Percentiles rank a stretch among this genome's conserved stretches.
These are phyloP conservation scores for Chaetoscypha palmicola DNA, from an alignment of 2,329 filamentous ascomycete genomes.

Conservation along the genomic window DNA sequence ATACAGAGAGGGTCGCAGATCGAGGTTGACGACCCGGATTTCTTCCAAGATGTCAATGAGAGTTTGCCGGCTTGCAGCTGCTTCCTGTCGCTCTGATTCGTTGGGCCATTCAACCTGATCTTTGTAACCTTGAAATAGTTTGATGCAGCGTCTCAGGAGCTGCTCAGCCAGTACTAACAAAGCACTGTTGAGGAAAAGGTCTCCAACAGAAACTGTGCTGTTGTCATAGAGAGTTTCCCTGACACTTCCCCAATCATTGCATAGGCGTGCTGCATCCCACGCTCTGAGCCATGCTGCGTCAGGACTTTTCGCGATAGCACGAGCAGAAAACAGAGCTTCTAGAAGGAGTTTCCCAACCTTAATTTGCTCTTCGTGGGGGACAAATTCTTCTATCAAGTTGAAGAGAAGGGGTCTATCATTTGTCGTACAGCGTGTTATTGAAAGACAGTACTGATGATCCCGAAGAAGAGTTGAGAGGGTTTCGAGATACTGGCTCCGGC, in stretches of 20 bases:
- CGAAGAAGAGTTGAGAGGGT: slow-evolving; percentile 10
- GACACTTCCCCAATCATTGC: slow-evolving; percentile 15
- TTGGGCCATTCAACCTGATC: slow-evolving; percentile 1
- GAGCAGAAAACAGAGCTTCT: slow-evolving; percentile 8
- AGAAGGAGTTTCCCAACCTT: slow-evolving; percentile 17
- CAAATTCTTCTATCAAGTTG: slow-evolving; percentile 16
- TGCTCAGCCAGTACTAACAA: slow-evolving; percentile 17
- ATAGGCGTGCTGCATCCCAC: slow-evolving; percentile 11
- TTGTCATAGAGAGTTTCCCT: slow-evolving; percentile 11
- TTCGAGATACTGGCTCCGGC: slow-evolving; percentile 11
- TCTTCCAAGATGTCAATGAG: slow-evolving; percentile 18
- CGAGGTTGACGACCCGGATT: slow-evolving; percentile 9
- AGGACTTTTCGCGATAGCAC: neutral
- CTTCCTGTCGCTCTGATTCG: slow-evolving; percentile 1
- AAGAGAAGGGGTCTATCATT: slow-evolving; percentile 14
- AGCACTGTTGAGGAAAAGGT: slow-evolving; percentile 16
- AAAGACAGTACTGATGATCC: slow-evolving; percentile 10
- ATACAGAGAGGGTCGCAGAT: slow-evolving; percentile 15
- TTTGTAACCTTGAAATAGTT: slow-evolving; percentile 6
- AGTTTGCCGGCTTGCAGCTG: slow-evolving; percentile 3
- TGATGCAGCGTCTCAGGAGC: slow-evolving; percentile 7
- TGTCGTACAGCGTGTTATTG: slow-evolving; percentile 5
- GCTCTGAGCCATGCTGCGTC: slow-evolving; percentile 10
- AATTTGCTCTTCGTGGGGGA: slow-evolving; percentile 16
- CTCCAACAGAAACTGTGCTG: slow-evolving; percentile 8